These are phyloP conservation scores for Yamadazyma laniorum DNA, from an alignment of 805 yeast genomes.

Conservation along the genomic window DNA sequence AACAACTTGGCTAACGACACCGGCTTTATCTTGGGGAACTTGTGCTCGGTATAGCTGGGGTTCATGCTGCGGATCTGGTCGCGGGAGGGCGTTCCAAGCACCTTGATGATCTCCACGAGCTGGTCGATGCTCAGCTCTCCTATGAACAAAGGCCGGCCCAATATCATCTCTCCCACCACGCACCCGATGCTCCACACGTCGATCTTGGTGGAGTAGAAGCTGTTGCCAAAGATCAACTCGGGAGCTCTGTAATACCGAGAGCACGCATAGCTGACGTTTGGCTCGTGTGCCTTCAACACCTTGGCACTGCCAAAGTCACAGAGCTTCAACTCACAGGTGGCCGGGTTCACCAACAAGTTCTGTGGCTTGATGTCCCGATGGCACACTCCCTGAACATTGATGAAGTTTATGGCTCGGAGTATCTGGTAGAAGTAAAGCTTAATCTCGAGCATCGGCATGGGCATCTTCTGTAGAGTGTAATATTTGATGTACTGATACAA, in stretches of 20 bases:
- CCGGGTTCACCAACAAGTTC: conserved; percentile 65
- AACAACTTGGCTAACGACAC: conserved; percentile 69
- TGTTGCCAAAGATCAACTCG: conserved; percentile 77
- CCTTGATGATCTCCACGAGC: conserved; percentile 92
- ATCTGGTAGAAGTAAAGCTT: conserved; percentile 79
- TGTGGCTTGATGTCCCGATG: conserved; percentile 85
- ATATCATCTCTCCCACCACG: conserved; percentile 70
- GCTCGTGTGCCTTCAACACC: conserved; percentile 69
- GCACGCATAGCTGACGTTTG: conserved; percentile 84
- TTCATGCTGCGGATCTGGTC: conserved; percentile 94
- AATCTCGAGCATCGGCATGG: conserved; percentile 88
- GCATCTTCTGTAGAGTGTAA: conserved; percentile 64
- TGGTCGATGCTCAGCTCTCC: conserved; percentile 98
- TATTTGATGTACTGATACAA: conserved; percentile 86
- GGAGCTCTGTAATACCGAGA: conserved; percentile 90
- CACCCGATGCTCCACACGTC: conserved; percentile 91
- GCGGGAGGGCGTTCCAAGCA: conserved; percentile 92
- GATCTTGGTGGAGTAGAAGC: conserved; percentile 79
- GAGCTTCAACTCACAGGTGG: conserved; percentile 66
- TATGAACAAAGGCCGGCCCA: conserved; percentile 92
- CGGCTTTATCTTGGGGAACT: conserved; percentile 84
- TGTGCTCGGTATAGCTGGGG: conserved; percentile 95
- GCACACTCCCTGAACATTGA: conserved; percentile 76
- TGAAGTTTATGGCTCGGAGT: conserved; percentile 73
- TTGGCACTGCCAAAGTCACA: conserved; percentile 94